Conservation (phyloP, 352 stramenopile species). For the Phytophthora citricola region DNA sequence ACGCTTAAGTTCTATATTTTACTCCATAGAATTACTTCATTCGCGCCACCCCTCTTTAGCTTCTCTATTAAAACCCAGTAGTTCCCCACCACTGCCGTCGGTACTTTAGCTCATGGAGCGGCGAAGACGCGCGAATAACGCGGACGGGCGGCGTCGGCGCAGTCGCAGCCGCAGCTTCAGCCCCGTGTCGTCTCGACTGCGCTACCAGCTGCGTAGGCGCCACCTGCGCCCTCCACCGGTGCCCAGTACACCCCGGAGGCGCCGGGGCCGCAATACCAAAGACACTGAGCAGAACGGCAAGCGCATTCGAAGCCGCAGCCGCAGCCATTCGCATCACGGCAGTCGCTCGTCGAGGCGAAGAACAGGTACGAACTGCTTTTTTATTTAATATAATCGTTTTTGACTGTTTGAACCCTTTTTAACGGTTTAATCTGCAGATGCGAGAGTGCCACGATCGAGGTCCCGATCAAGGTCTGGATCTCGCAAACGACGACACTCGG, state of each 20-base stretch:
- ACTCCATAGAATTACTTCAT: slow-evolving; percentile 7
- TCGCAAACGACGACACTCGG: slow-evolving; percentile 32
- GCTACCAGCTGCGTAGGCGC: slow-evolving; percentile 34
- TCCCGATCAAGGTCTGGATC: slow-evolving; percentile 44
- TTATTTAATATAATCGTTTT: background rate
- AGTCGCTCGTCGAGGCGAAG: slow-evolving; percentile 37
- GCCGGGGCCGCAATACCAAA: slow-evolving; percentile 22
- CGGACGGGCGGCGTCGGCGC: slow-evolving; percentile 25
- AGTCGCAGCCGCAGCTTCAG: slow-evolving; percentile 41
- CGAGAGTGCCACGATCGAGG: slow-evolving; percentile 30
- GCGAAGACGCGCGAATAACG: slow-evolving; percentile 27
- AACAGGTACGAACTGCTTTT: slow-evolving; percentile 23
- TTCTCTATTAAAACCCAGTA: slow-evolving; percentile 7
- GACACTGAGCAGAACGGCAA: slow-evolving; percentile 19
- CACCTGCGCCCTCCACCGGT: slow-evolving; percentile 22
- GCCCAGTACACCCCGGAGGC: slow-evolving; percentile 19
- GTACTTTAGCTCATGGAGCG: slow-evolving; percentile 28
- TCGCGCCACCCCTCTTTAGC: slow-evolving; percentile 19
- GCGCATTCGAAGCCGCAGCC: slow-evolving; percentile 28
- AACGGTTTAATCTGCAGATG: slow-evolving; percentile 19
- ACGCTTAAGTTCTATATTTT: background rate
- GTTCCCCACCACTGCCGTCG: slow-evolving; percentile 5
- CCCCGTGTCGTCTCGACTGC: slow-evolving; percentile 46
- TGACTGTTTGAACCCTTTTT: slow-evolving; percentile 5
- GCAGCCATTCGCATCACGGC: slow-evolving; percentile 27